These are phyloP conservation scores for Microstegium vimineum DNA, from an alignment of 176 grass and related monocot species.

Conservation along the genomic window DNA sequence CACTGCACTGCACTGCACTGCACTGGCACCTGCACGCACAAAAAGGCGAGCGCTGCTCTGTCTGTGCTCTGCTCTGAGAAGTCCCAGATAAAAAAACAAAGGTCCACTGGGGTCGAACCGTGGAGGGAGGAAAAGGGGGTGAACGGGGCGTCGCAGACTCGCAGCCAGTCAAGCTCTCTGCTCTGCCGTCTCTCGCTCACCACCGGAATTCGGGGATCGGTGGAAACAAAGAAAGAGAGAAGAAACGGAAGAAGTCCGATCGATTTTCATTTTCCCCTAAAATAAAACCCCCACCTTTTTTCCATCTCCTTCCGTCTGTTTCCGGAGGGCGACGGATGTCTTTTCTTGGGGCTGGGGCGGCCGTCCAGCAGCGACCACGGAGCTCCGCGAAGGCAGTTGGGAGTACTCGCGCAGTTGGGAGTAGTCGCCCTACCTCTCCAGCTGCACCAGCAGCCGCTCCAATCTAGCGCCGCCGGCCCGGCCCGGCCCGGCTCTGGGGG, in stretches of 20 bases:
- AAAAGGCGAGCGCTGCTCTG: background rate
- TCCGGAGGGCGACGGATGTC: constrained; percentile 12
- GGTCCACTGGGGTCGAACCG: no score
- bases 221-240: background rate
- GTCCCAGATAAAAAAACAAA: no score
- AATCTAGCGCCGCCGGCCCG: constrained; percentile 6
- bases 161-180: background rate
- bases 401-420: no score
- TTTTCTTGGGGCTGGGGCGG: constrained; percentile 7
- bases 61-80: no score
- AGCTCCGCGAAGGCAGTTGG: background rate
- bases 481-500: background rate
- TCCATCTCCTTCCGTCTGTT: background rate
- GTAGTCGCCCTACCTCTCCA: background rate
- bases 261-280: background rate
- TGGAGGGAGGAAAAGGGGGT: no score
- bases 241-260: background rate
- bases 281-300: background rate
- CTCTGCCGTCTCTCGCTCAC: background rate
- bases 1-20: background rate
- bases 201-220: background rate
- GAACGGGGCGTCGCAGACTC: no score
- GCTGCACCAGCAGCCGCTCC: background rate
- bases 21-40: background rate
- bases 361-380: background rate